Base-by-base conservation (phyloP, 2,329 filamentous ascomycete genomes). In the Nothophaeocryptopus gaeumannii region DNA sequence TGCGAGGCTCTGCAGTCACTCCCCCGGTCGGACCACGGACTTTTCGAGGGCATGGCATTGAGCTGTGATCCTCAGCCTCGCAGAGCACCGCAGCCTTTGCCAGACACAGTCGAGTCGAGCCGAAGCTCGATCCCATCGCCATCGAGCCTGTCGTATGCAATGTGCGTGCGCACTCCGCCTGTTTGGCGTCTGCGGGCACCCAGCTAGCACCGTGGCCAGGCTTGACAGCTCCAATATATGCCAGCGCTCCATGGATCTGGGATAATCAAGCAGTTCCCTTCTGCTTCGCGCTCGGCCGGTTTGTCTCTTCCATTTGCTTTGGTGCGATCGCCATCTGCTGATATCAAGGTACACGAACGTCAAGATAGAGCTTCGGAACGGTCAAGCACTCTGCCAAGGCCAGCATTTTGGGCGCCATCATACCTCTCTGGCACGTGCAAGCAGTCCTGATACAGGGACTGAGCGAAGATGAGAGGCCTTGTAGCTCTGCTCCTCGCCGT, bases 141-240 rank as follows among this genome's bases (percentile, higher is more conserved):
- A n/a, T n/a, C n/a, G n/a, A n/a, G n/a, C n/a, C n/a, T n/a, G n/a
- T n/a, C n/a, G n/a, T 15, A 5, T 43, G 40, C 40, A 43, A 15
- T 1, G 3, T n/a, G 31, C 7, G 31, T 34, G 14, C 10, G 30
- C 12, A 35, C 14, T 15, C 7, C 14, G 13, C 7, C 30, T 35
- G 31, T 30, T 26, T 30, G 26, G 32, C 12, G 30, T 33, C 10
- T 20, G 13, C 31, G 30, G 13, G 13, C 33, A 14, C 1, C 29
- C 5, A 7, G 7, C 26, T 43, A 30, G 15, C n/a, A 2, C 3
- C 15, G 33, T 13, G n/a, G 33, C 13, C 5, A 43, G 29, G 40
- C 31, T 43, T 30, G 14, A 43, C 15, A 14, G 7, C 33, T 26
- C 31, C 40, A 43, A 35, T 43, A 43, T 43, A 34, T 43, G 31